Base-by-base conservation (phyloP, 108 stramenopile genomes). In the Cyclotella choctawhatcheeana region DNA sequence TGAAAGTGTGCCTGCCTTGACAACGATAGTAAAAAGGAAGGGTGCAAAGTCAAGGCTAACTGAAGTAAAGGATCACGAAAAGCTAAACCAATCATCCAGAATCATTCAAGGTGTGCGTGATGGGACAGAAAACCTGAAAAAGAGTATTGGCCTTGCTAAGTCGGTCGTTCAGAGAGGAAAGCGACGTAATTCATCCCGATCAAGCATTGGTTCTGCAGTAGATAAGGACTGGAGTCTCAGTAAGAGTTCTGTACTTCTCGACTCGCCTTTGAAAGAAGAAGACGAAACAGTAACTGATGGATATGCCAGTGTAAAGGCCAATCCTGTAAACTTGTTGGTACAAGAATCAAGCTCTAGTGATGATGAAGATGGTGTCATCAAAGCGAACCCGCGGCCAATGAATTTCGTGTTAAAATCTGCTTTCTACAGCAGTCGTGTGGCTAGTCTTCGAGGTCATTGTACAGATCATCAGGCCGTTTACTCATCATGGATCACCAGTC, bases 21-120 rank as follows among this genome's bases (percentile, higher is more conserved):
- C 69, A 50, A 44, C 30, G 22, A 62, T 70, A 16, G 29, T 61
- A 35, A 69, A 64, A 58, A 70, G 43, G 20, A 77, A 77, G n/a
- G n/a, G n/a, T n/a, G n/a, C n/a, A n/a, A n/a, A n/a, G n/a, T n/a
- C n/a, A n/a, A n/a, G n/a, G n/a, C n/a, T n/a, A n/a, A n/a, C n/a
- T n/a, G n/a, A n/a, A n/a, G n/a, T n/a, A n/a, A n/a, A n/a, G n/a
- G n/a, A n/a, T n/a, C n/a, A 66, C n/a, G 73, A 74, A 14, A 60
- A 2, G 31, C 0, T 30, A 10, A 50, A 31, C 2, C 65, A 66
- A 40, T 27, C 22, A 35, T 56, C 64, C 16, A 59, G 18, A 37
- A 40, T 33, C 16, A 58, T 74, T 16, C 44, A 60, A 61, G 60
- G 59, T 1, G 47, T 61, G 18, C 50, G 37, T 26, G 59, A 43